Conservation (phyloP, 352 stramenopile genomes). For the Phytopythium litorale region DNA sequence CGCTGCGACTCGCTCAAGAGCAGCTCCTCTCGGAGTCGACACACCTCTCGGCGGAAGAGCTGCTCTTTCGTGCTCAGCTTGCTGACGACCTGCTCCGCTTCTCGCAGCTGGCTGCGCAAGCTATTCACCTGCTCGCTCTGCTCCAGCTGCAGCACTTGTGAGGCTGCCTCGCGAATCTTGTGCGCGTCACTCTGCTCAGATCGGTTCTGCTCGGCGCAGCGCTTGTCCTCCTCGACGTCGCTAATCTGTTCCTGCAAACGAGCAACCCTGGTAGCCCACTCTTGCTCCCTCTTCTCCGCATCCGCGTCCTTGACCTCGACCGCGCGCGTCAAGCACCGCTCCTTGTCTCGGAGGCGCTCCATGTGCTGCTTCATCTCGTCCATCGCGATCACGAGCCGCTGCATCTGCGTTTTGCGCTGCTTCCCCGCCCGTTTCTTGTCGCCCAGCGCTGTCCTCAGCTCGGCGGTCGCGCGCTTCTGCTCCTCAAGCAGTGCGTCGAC, state of each 20-base stretch:
- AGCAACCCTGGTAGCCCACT: constrained; percentile 23
- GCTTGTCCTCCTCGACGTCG: constrained; percentile 17
- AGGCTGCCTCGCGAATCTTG: constrained; percentile 16
- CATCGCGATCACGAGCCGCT: constrained; percentile 21
- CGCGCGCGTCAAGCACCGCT: constrained; percentile 5
- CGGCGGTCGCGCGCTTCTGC: constrained; percentile 12
- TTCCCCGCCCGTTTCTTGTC: constrained; percentile 25
- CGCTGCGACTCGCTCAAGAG: constrained; percentile 57
- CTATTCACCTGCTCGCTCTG: constrained; percentile 25
- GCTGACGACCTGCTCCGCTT: constrained; percentile 17
- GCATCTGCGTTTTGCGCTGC: constrained; percentile 43
- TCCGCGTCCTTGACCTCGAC: constrained; percentile 5
- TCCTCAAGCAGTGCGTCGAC: constrained; percentile 23
- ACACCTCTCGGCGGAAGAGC: constrained; percentile 42
- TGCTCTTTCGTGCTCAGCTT: constrained; percentile 46
- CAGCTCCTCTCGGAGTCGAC: constrained; percentile 53
- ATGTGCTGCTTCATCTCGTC: constrained; percentile 31
- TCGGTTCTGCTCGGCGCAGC: constrained; percentile 15
- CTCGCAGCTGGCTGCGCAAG: constrained; percentile 23
- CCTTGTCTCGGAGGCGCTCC: constrained; percentile 9
- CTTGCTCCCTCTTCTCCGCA: constrained; percentile 10
- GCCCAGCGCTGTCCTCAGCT: constrained; percentile 12
- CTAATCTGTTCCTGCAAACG: constrained; percentile 28
- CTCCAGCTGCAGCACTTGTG: constrained; percentile 25
- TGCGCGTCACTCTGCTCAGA: constrained; percentile 14